These are phyloP conservation scores for Vaccinium myrtillus DNA, from an alignment of 148 eudicot genomes.

Conservation along the genomic window DNA sequence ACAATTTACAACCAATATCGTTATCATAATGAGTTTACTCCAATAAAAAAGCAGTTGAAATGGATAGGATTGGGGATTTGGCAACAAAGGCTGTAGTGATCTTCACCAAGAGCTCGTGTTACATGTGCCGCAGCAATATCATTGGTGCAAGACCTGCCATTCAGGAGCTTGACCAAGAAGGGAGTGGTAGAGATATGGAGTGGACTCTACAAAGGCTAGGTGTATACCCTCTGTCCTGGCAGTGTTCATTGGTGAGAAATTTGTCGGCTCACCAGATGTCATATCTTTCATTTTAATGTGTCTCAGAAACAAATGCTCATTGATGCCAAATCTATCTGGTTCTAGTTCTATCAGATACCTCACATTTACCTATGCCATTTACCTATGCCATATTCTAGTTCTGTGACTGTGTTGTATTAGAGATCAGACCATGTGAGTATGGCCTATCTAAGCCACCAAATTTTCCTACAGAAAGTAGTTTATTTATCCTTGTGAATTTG, in stretches of 20 bases:
- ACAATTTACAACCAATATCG: no score
- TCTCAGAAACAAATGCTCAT: constrained; percentile 39
- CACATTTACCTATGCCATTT: background rate
- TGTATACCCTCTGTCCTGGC: constrained; percentile 42
- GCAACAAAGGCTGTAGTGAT: constrained; percentile 49
- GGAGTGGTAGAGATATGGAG: constrained; percentile 45
- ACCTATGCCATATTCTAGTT: background rate
- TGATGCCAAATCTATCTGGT: constrained; percentile 46
- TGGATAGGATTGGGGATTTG: constrained; percentile 35
- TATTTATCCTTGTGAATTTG: background rate
- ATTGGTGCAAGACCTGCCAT: constrained; percentile 53
- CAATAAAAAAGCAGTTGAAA: background rate
- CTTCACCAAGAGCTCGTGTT: constrained; percentile 55
- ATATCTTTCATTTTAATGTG: constrained; percentile 43
- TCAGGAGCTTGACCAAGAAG: constrained; percentile 40
- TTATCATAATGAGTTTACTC: background rate
- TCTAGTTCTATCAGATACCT: constrained; percentile 40
- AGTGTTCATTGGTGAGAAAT: constrained; percentile 41
- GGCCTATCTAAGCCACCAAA: background rate
- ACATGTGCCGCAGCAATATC: constrained; percentile 41
- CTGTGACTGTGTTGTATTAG: background rate
- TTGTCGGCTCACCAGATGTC: constrained; percentile 43
- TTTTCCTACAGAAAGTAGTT: background rate
- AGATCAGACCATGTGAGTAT: background rate
- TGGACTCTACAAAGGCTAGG: constrained; percentile 30